A percentile compares a stretch with the other conserved stretches of the same genome.
Evolutionary conservation across 2,329 filamentous ascomycete genomes (phyloP).

Genomic region (Phialophora expanda): DNA sequence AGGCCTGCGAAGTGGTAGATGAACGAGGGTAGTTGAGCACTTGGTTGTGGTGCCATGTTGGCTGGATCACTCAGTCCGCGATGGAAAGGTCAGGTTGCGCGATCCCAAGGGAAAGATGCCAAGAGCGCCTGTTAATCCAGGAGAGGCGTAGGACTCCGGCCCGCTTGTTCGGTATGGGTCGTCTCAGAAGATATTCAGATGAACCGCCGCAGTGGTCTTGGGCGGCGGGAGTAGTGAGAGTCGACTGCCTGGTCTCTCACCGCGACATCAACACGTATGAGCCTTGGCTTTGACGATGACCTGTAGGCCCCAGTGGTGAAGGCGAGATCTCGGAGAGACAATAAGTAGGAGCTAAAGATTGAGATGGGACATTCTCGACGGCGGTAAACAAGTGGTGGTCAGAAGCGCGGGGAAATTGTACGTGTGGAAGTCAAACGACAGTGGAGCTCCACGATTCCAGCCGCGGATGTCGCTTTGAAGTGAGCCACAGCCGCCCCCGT

Average conservation of each 20-base stretch:
- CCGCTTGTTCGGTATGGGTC: background rate
- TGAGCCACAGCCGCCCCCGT: background rate
- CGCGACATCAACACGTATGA: background rate
- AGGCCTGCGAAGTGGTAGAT: conserved; percentile 37
- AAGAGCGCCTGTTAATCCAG: background rate
- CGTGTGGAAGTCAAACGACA: background rate
- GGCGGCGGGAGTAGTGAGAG: background rate
- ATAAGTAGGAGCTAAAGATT: background rate
- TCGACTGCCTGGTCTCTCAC: background rate
- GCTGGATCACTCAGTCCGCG: background rate
- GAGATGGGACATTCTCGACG: background rate
- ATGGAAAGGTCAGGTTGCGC: background rate
- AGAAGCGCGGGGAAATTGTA: conserved; percentile 7
- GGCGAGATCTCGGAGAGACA: background rate
- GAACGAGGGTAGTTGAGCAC: conserved; percentile 27
- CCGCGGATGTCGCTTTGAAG: no score
- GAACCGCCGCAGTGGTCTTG: background rate
- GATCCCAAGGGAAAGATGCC: background rate
- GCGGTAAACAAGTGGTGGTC: background rate
- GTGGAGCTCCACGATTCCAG: background rate
- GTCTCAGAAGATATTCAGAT: background rate
- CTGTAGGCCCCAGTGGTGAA: background rate
- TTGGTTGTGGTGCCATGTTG: conserved; percentile 10
- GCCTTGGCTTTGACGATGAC: background rate
- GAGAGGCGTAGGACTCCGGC: background rate